A percentile compares a stretch with the other conserved stretches of the same genome.
These are phyloP conservation scores for Neonectria hederae DNA, from an alignment of 2,329 filamentous ascomycete species.

Conservation along the genomic window DNA sequence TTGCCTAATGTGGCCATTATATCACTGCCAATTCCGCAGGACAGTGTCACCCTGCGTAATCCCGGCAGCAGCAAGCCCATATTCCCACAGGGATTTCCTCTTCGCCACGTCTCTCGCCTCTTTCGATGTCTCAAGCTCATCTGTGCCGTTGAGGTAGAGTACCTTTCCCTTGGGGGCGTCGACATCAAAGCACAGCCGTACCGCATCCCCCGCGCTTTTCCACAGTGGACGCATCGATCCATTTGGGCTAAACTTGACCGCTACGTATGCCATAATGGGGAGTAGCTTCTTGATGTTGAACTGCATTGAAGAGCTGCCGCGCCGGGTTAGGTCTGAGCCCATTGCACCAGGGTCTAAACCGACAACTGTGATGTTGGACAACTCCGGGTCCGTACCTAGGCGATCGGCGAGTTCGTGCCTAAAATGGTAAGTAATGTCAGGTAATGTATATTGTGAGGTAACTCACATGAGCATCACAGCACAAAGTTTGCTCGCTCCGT, in stretches of 20 bases:
- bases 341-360: slow-evolving; percentile 53
- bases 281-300: slow-evolving; percentile 40
- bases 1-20: not conserved
- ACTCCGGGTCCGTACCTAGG: slow-evolving; percentile 45
- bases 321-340: slow-evolving; percentile 44
- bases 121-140: slow-evolving; percentile 39
- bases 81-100: slow-evolving; percentile 46
- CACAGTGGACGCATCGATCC: slow-evolving; percentile 41
- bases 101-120: slow-evolving; percentile 46
- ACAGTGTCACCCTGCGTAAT: slow-evolving; percentile 41
- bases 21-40: slow-evolving; percentile 42
- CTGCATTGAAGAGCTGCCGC: slow-evolving; percentile 38
- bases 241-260: slow-evolving; percentile 43
- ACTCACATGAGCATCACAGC: slow-evolving; percentile 49
- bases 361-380: slow-evolving; percentile 48
- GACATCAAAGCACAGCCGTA: slow-evolving; percentile 46
- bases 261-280: slow-evolving; percentile 35
- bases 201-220: slow-evolving; percentile 48
- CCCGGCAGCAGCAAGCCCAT: slow-evolving; percentile 39
- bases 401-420: slow-evolving; percentile 49
- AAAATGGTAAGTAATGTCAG: slow-evolving; percentile 17
- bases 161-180: slow-evolving; percentile 40
- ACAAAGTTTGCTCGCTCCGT: slow-evolving; percentile 52
- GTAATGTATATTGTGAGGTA: not conserved
- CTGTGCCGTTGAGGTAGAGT: slow-evolving; percentile 49